Evolutionary conservation across 2,329 filamentous ascomycete genomes (phyloP).

Genomic region (Akanthomyces muscarius): DNA sequence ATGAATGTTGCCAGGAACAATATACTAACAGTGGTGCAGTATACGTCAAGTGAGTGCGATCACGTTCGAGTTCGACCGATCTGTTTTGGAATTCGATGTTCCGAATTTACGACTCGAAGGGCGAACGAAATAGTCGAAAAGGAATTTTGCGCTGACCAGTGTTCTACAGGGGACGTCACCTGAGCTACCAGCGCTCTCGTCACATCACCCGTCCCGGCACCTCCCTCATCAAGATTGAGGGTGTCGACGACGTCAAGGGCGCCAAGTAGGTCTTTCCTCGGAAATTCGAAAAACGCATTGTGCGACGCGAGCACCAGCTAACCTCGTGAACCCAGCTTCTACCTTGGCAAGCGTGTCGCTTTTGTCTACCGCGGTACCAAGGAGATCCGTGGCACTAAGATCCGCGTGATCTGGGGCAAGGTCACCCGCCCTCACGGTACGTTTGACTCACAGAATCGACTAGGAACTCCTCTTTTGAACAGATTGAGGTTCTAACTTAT

Average conservation of each 20-base stretch:
- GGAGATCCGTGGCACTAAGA: conserved; percentile 96
- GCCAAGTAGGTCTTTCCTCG: conserved; percentile 63
- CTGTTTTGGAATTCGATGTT: conserved; percentile 22
- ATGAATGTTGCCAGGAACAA: neutral
- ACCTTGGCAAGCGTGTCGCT: conserved; percentile 97
- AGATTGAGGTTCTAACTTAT: conserved; percentile 18
- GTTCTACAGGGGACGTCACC: conserved; percentile 78
- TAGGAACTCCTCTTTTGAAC: neutral
- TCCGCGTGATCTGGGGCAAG: conserved; percentile 99
- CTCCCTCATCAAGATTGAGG: conserved; percentile 97
- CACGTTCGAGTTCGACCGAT: conserved; percentile 21
- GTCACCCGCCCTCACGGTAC: conserved; percentile 92
- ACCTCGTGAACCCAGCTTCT: conserved; percentile 60
- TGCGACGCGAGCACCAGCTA: conserved; percentile 20
- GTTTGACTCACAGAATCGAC: neutral
- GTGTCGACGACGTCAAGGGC: conserved; percentile 84
- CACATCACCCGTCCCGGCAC: conserved; percentile 86
- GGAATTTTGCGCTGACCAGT: conserved; percentile 19
- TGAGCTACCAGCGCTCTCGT: conserved; percentile 96
- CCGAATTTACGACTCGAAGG: neutral
- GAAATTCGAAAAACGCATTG: neutral
- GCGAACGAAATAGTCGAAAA: neutral
- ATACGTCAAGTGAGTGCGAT: conserved; percentile 78
- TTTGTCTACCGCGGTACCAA: conserved; percentile 96
- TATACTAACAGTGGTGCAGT: conserved; percentile 52